A percentile compares a stretch with the other conserved stretches of the same genome.
Conservation (phyloP, 768 basidiomycete species). For the Bullera alba region DNA sequence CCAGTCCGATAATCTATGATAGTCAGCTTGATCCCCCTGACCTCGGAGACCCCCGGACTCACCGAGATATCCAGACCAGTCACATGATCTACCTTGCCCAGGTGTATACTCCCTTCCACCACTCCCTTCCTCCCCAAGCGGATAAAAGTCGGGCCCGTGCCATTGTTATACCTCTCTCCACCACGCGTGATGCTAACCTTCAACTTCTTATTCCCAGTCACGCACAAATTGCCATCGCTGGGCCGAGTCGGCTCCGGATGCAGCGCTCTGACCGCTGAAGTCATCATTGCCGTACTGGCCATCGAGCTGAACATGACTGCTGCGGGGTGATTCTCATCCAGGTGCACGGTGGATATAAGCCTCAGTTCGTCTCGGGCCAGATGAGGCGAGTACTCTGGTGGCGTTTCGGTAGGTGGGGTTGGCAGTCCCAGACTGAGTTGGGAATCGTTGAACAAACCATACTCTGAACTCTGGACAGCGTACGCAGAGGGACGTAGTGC, state of each 20-base stretch:
- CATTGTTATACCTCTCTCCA: conserved; percentile 20
- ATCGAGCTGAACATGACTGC: conserved; percentile 30
- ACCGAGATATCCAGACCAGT: conserved; percentile 30
- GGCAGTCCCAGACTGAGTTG: too few species aligned
- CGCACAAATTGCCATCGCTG: neutral
- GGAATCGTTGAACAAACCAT: too few species aligned
- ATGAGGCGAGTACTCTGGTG: conserved; percentile 32
- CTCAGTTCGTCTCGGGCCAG: conserved; percentile 27
- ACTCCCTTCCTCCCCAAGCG: conserved; percentile 18
- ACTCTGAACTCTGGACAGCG: too few species aligned
- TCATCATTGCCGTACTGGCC: conserved; percentile 3
- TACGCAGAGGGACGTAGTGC: too few species aligned
- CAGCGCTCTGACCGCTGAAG: conserved; percentile 4
- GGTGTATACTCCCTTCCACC: conserved; percentile 28
- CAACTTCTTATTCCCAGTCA: conserved; percentile 30
- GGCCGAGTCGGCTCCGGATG: conserved; percentile 3
- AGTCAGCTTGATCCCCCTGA: neutral
- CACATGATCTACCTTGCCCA: conserved; percentile 35
- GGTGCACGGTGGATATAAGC: conserved; percentile 35
- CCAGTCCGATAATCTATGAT: conserved; percentile 24
- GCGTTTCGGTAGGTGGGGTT: conserved; percentile 14
- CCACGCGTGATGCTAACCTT: conserved; percentile 18
- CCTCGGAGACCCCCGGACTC: conserved; percentile 9
- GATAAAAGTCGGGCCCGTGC: conserved; percentile 29
- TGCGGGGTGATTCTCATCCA: conserved; percentile 33